Evolutionary conservation across 1,284 basidiomycete genomes (phyloP), one percentile per base, ranked within the genome.

Genomic region (Amylostereum chailletii): DNA sequence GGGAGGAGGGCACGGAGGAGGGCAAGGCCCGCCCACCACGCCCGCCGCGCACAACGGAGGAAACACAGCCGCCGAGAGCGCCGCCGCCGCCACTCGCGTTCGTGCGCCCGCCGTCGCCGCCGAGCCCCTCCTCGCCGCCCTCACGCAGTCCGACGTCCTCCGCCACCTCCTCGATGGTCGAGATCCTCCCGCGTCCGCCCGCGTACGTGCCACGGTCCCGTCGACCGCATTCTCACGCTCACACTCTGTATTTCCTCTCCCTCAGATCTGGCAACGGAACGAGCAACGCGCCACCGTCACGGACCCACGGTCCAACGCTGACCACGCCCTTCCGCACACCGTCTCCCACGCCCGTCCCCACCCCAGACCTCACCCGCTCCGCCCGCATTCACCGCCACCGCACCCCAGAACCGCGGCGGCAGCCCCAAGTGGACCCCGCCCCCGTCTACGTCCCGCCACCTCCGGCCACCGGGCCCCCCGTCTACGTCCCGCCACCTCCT

Each of bases 1-100:
- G 57, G 48, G 63, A 59, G 61, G 65, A 59, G 60, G 62, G 63
- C 36, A 57, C 54, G 2, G 46, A 45, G 10, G 48, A 46, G 42
- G 47, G 47, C 34, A 11, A 46, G 38, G 46, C 47, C 36, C 45
- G 45, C 39, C 47, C 43, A 31, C 44, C 36, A 40, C 39, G 39
- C 5, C n/a, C n/a, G 39, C 5, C 39, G 39, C 39, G n/a, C 5
- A n/a, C 29, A 6, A 5, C 39, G 49, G 38, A 44, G 51, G 42
- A 46, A 40, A 45, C 49, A 34, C 36, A 52, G 27, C 43, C 49
- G 31, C 41, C 52, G 50, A 31, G 49, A 52, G 39, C 42, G 42
- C 46, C 30, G 46, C 48, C 42, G 46, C 50, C 30, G 19, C 19
- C 19, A 1, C 19, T 19, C 19, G 19, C 19, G 19, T 19, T 19